phyloP scores from a whole-genome alignment of 495 filamentous ascomycete genomes.

The Massariosphaeria phaeospora region DNA sequence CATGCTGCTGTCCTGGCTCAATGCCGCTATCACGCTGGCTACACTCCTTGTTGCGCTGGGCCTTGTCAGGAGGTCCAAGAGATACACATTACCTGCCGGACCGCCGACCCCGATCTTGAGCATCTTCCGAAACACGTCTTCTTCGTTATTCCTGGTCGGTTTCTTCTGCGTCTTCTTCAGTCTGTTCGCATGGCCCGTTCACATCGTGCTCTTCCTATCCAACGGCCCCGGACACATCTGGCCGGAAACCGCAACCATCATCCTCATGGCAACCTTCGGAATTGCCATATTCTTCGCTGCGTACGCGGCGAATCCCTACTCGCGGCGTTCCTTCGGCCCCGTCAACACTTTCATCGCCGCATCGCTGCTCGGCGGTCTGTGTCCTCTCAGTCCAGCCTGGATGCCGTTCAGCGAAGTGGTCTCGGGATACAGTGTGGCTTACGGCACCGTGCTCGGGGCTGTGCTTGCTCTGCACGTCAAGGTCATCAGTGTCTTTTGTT shows the following conservation, averaged over 20 bases:
- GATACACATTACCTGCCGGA: background rate
- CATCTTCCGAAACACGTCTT: background rate
- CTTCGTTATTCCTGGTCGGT: background rate
- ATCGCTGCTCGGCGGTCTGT: constrained; percentile 12
- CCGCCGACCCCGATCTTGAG: background rate
- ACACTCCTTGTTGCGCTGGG: background rate
- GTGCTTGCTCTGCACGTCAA: background rate
- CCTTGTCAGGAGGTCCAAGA: background rate
- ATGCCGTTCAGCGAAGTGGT: background rate
- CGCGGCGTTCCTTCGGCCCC: constrained; percentile 26
- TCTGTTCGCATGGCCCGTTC: constrained; percentile 9
- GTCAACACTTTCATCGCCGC: constrained; percentile 34
- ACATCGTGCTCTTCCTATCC: constrained; percentile 23
- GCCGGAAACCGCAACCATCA: background rate
- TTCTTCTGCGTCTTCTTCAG: constrained; percentile 16
- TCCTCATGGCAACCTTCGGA: background rate
- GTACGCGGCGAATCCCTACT: background rate
- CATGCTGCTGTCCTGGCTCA: background rate
- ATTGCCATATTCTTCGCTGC: background rate
- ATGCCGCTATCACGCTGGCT: background rate
- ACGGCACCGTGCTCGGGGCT: constrained; percentile 1
- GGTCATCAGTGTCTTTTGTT: constrained; percentile 1
- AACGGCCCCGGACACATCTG: constrained; percentile 25
- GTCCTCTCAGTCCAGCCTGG: background rate
- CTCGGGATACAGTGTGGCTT: background rate